These are phyloP conservation scores for Aleurites moluccanus DNA, from an alignment of 441 rosid species.

Conservation along the genomic window DNA sequence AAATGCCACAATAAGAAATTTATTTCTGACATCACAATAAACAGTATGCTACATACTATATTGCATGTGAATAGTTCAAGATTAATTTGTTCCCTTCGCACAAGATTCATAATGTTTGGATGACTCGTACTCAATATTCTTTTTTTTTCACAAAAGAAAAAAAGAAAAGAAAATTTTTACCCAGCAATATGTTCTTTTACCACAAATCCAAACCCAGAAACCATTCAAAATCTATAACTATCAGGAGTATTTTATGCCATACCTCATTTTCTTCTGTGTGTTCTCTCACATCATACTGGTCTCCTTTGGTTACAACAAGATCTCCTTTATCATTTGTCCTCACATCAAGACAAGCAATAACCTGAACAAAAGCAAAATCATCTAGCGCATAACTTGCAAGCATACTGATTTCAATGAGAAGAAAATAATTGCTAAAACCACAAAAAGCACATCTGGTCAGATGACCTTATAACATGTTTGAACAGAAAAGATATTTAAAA, in stretches of 20 bases:
- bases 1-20: neutral
- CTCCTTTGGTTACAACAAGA: slow-evolving; percentile 98
- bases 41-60: neutral
- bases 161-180: no score
- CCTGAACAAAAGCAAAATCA: slow-evolving; percentile 39
- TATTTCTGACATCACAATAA: neutral
- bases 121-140: neutral
- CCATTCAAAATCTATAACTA: neutral
- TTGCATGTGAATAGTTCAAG: neutral
- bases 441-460: neutral
- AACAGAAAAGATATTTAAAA: slow-evolving; percentile 12
- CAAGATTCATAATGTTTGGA: neutral
- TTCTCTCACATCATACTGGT: slow-evolving; percentile 94
- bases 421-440: neutral
- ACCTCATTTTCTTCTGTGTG: slow-evolving; percentile 87
- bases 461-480: neutral
- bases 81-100: neutral
- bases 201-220: neutral
- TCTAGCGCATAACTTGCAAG: neutral
- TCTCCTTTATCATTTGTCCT: slow-evolving; percentile 91
- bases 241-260: neutral
- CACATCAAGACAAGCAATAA: slow-evolving; percentile 99
- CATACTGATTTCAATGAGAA: neutral
- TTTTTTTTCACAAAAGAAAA: no score
- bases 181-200: neutral